A percentile compares a stretch with the other conserved stretches of the same genome.
Conservation (phyloP, 2,329 filamentous ascomycete species). For the Colletotrichum tanaceti region DNA sequence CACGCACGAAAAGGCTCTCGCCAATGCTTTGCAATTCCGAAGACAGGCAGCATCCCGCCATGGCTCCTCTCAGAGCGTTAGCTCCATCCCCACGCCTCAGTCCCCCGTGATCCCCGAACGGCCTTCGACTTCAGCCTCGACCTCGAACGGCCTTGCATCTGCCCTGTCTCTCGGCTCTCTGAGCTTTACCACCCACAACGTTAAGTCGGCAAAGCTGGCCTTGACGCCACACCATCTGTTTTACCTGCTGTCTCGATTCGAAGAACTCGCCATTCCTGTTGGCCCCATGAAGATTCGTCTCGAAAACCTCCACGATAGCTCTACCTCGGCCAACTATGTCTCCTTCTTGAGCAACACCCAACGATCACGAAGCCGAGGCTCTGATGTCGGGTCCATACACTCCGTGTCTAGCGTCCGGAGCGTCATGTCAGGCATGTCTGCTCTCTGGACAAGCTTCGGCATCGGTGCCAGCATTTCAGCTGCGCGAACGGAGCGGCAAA, state of each 20-base stretch:
- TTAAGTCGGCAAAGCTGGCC: conserved; percentile 91
- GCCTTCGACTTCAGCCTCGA: conserved; percentile 74
- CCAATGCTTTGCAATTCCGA: conserved; percentile 91
- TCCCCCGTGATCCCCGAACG: conserved; percentile 68
- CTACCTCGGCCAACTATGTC: conserved; percentile 90
- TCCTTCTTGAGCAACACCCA: conserved; percentile 91
- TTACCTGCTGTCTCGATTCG: conserved; percentile 94
- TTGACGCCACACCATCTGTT: conserved; percentile 97
- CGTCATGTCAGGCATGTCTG: conserved; percentile 96
- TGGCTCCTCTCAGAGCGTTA: conserved; percentile 74
- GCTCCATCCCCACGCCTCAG: conserved; percentile 65
- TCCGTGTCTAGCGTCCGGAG: conserved; percentile 97
- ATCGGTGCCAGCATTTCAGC: conserved; percentile 82
- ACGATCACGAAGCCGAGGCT: conserved; percentile 79
- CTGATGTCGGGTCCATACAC: conserved; percentile 90
- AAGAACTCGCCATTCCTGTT: conserved; percentile 89
- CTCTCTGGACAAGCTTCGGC: conserved; percentile 89
- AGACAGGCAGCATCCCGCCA: conserved; percentile 77
- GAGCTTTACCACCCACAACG: conserved; percentile 83
- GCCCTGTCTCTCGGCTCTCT: conserved; percentile 89
- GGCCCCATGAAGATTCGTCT: conserved; percentile 96
- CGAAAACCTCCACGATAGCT: conserved; percentile 92
- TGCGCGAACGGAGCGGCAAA: conserved; percentile 89
- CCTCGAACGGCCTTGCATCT: conserved; percentile 80
- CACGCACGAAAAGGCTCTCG: conserved; percentile 95